These are phyloP conservation scores for Crataegus laevigata DNA, from an alignment of 306 rosid species.

Conservation along the genomic window DNA sequence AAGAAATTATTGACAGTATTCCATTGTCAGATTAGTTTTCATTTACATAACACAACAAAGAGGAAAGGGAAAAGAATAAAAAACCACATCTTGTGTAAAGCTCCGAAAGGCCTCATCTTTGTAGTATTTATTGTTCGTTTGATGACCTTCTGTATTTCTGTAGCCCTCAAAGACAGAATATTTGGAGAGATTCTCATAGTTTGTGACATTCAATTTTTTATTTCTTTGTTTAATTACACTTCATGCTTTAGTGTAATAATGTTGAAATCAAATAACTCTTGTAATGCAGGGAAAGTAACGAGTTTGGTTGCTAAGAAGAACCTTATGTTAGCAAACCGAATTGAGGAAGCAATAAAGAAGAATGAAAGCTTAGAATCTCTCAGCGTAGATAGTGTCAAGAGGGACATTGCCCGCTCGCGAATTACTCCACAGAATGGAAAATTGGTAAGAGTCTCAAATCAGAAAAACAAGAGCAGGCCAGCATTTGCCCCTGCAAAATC, in stretches of 20 bases:
- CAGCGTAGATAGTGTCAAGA: slow-evolving; percentile 51
- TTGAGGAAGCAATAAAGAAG: slow-evolving; percentile 88
- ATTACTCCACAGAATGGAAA: slow-evolving; percentile 52
- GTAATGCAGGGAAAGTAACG: slow-evolving; percentile 77
- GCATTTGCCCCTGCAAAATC: slow-evolving; percentile 19
- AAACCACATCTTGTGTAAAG: neutral
- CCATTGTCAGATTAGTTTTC: neutral
- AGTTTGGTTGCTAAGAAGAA: slow-evolving; percentile 80
- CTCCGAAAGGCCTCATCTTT: neutral
- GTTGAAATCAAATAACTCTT: neutral
- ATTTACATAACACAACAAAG: neutral
- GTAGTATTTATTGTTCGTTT: neutral
- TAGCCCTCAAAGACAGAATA: neutral
- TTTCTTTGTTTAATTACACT: neutral
- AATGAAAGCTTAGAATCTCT: slow-evolving; percentile 90
- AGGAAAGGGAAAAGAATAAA: neutral
- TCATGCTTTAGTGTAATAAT: neutral
- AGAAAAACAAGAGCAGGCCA: slow-evolving; percentile 23
- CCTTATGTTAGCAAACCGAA: slow-evolving; percentile 45
- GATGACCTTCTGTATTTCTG: neutral
- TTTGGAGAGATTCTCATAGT: neutral
- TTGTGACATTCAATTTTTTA: neutral
- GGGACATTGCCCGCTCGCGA: slow-evolving; percentile 53
- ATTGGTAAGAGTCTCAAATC: slow-evolving; percentile 29
- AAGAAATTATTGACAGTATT: neutral